A percentile compares a stretch with the other conserved stretches of the same genome.
phyloP scores from a whole-genome alignment of 768 basidiomycete species.

The Paxillus rubicundulus region DNA sequence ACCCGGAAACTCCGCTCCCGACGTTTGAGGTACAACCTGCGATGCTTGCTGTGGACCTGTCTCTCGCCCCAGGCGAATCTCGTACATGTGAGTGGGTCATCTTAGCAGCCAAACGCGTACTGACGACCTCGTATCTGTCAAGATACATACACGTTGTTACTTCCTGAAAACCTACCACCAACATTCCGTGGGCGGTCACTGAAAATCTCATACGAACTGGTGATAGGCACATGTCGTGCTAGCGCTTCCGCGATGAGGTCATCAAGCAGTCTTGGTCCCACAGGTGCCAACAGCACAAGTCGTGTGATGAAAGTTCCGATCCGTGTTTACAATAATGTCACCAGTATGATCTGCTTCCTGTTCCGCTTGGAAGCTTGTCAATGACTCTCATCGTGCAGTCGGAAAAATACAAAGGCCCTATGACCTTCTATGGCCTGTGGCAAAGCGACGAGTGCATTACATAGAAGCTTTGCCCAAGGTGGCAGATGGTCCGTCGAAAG shows the following conservation, averaged over 20 bases:
- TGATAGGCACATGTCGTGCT: slow-evolving; percentile 83
- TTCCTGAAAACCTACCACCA: slow-evolving; percentile 85
- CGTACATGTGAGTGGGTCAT: slow-evolving; percentile 57
- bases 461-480: slow-evolving; percentile 27
- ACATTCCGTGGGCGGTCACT: slow-evolving; percentile 85
- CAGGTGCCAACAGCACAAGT: slow-evolving; percentile 53
- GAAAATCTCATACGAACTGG: slow-evolving; percentile 84
- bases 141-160: slow-evolving; percentile 77
- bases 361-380: slow-evolving; percentile 2
- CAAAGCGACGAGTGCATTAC: slow-evolving; percentile 36
- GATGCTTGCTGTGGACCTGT: slow-evolving; percentile 87
- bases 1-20: slow-evolving; percentile 68
- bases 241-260: slow-evolving; percentile 30
- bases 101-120: not conserved
- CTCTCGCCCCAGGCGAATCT: slow-evolving; percentile 79
- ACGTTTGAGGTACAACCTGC: slow-evolving; percentile 83
- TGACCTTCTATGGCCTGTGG: slow-evolving; percentile 81
- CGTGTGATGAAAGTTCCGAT: slow-evolving; percentile 90
- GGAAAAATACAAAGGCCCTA: slow-evolving; percentile 62
- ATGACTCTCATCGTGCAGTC: slow-evolving; percentile 33
- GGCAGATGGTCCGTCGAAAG: slow-evolving; percentile 18
- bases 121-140: slow-evolving; percentile 4
- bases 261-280: slow-evolving; percentile 31
- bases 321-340: slow-evolving; percentile 83
- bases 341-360: slow-evolving; percentile 46